phyloP scores from a whole-genome alignment of 2,329 filamentous ascomycete genomes.

The Xylogone sp. region DNA sequence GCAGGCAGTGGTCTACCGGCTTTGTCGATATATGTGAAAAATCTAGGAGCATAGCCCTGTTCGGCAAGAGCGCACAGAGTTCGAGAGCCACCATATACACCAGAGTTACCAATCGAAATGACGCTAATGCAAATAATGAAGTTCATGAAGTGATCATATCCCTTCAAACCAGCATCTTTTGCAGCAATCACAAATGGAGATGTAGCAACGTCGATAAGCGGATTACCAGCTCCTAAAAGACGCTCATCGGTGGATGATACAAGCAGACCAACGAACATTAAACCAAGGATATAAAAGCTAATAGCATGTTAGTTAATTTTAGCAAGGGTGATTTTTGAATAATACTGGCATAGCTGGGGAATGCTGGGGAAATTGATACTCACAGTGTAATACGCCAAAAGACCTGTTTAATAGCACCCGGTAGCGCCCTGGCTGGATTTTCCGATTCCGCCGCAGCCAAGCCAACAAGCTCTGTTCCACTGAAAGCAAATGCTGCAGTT shows the following conservation, averaged over 20 bases:
- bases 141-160: conserved; percentile 87
- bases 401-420: conserved; percentile 86
- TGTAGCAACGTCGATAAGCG: conserved; percentile 61
- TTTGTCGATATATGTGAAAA: conserved; percentile 77
- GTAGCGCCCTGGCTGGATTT: conserved; percentile 75
- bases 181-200: conserved; percentile 95
- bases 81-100: conserved; percentile 86
- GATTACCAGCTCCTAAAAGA: conserved; percentile 52
- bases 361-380: not conserved
- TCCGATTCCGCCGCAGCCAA: conserved; percentile 73
- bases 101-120: conserved; percentile 85
- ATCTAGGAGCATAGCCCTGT: conserved; percentile 73
- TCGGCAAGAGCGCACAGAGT: conserved; percentile 88
- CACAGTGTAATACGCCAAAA: conserved; percentile 84
- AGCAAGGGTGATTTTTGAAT: no score
- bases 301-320: not conserved
- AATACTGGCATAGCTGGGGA: no score
- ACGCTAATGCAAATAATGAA: conserved; percentile 87
- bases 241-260: conserved; percentile 67
- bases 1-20: conserved; percentile 68
- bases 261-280: conserved; percentile 77
- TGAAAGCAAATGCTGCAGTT: conserved; percentile 71
- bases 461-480: conserved; percentile 72
- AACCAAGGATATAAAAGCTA: conserved; percentile 77
- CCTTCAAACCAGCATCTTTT: conserved; percentile 74